Base-by-base conservation (phyloP, 2,329 filamentous ascomycete species). In the Microcyclospora tardicrescens region DNA sequence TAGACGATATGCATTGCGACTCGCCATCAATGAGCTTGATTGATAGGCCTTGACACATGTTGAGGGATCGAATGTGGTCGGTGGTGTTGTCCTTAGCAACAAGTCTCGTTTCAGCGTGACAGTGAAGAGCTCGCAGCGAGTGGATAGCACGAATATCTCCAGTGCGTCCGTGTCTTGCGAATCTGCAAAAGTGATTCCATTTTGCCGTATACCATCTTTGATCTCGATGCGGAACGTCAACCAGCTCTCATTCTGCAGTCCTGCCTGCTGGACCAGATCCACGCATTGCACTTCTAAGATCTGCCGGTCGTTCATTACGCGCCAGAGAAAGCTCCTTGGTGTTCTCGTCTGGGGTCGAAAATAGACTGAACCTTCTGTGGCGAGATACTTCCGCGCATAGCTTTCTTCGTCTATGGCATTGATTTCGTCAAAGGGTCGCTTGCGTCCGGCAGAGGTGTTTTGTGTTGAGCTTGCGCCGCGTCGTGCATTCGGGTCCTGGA, bases 291-390 rank as follows among this genome's bases (percentile, higher is more conserved):
- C 71, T 62, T 91, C 89, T 50, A 98, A 69, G 45, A 85, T 69
- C 49, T 75, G 82, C 54, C 78, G 77, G 52, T 84, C 77, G 54
- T 93, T 81, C 43, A 95, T 65, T 30, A 96, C 72, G 50, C 89
- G 77, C 91, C 91, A 98, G 35, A 94, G 71, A 57, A 96, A 93
- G 61, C 77, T 84, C 56, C 83, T 79, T 30, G 91, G 91, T 46
- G 81, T 79, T 46, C 73, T 69, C 54, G 81, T 76, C 59, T 81
- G 74, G 59, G 75, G 74, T 39, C 91, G 78, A 61, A 93, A 86
- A 65, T 84, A 94, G 40, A 96, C 72, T 2, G 84, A 85, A 19
- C 84, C 81, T 27, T 86, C 75, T 2, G 71, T 79, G 16, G 89
- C 84, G 38, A 95, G 66, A 55, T 83, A 75, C 46, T 75, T 78